phyloP scores from a whole-genome alignment of 148 eudicot species.

The Heliosperma pusillum region DNA sequence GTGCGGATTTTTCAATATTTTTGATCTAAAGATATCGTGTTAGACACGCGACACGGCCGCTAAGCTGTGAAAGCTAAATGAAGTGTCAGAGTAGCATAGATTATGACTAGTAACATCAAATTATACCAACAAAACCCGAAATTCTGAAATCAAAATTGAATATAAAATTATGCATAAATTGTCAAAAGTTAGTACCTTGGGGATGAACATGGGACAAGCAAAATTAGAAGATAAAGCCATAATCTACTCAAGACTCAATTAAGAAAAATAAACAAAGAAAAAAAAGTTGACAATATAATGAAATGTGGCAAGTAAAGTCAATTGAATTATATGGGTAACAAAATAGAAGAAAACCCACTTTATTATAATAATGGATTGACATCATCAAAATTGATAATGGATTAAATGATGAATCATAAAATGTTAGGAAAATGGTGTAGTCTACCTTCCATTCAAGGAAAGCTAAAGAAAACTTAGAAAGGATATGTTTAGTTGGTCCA shows the following conservation, averaged over 20 bases:
- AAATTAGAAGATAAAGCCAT: slow-evolving; percentile 59
- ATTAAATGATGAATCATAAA: not conserved
- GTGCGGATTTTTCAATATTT: no score
- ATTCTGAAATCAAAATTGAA: not conserved
- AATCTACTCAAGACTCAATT: slow-evolving; percentile 4
- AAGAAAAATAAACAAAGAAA: no score
- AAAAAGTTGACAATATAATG: not conserved
- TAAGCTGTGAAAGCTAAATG: no score
- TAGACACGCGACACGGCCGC: no score
- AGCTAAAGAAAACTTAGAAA: not conserved
- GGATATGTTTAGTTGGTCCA: slow-evolving; percentile 2
- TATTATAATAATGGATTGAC: not conserved
- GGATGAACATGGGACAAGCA: slow-evolving; percentile 28
- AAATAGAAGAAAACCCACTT: slow-evolving; percentile 11
- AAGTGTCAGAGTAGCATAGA: no score
- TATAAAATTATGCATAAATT: not conserved
- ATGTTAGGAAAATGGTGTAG: not conserved
- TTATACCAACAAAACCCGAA: not conserved
- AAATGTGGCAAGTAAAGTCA: slow-evolving; percentile 11
- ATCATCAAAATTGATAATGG: not conserved
- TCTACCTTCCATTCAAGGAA: slow-evolving; percentile 11
- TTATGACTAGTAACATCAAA: no score
- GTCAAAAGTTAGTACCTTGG: slow-evolving; percentile 38
- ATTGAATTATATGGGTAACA: slow-evolving; percentile 16
- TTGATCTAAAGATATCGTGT: no score